Conservation (phyloP, 2,329 filamentous ascomycete species). For the Stagonosporopsis vannaccii region DNA sequence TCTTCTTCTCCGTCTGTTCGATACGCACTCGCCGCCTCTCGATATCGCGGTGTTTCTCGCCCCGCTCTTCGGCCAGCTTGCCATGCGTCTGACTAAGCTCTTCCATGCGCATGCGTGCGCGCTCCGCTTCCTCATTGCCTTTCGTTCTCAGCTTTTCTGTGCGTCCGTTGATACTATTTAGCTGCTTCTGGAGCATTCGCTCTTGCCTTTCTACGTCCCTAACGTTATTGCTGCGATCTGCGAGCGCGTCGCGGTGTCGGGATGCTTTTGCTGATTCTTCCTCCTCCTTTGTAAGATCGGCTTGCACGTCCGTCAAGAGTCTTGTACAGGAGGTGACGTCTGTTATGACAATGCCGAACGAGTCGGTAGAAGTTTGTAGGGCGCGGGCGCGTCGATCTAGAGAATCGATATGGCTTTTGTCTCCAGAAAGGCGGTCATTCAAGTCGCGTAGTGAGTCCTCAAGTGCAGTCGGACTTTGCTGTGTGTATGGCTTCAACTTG, state of each 20-base stretch:
- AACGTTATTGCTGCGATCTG: constrained; percentile 87
- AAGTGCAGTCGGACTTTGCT: constrained; percentile 84
- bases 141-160: constrained; percentile 84
- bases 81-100: constrained; percentile 81
- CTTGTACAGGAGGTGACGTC: constrained; percentile 91
- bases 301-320: constrained; percentile 83
- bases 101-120: constrained; percentile 89
- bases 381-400: constrained; percentile 88
- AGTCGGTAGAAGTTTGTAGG: constrained; percentile 89
- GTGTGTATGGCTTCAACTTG: constrained; percentile 89
- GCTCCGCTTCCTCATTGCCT: constrained; percentile 79
- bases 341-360: constrained; percentile 81
- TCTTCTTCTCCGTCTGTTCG: constrained; percentile 99
- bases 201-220: constrained; percentile 91
- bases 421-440: constrained; percentile 75
- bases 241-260: constrained; percentile 84
- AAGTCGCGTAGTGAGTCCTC: constrained; percentile 84
- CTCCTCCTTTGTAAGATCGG: constrained; percentile 88
- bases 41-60: constrained; percentile 88
- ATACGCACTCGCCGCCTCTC: constrained; percentile 91
- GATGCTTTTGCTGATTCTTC: constrained; percentile 83
- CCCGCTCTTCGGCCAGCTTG: constrained; percentile 81
- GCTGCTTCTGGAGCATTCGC: constrained; percentile 80
- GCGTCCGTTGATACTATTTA: constrained; percentile 84
- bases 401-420: constrained; percentile 85